Base-by-base conservation (phyloP, 73 alveolate species). In the Tetrahymena malaccensis region DNA sequence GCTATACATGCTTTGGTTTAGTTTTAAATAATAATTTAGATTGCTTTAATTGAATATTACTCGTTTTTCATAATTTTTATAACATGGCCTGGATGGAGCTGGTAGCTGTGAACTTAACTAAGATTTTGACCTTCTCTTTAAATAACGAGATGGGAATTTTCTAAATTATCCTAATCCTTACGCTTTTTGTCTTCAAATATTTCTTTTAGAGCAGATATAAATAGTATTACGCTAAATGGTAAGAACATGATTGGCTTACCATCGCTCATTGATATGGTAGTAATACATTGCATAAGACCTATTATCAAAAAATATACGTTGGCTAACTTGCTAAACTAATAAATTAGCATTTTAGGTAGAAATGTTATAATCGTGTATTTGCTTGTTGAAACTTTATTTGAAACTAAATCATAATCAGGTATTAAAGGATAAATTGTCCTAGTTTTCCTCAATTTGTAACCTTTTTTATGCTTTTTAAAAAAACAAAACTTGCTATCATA, bases 181-280 rank as follows among this genome's bases (percentile, higher is more conserved):
- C 99, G 96, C 94, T 97, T 96, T 93, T 95, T 96, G 97, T 98
- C 99, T 95, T 98, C 99, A 35, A 97, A 96, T 1, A 97, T 97
- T 70, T 98, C 99, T 57, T 98, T 97, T n/a, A 98, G 84, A 55
- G 98, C 97, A 21, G 99, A 97, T 34, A 98, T 94, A 33, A 84
- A 22, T 56, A 93, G 84, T 40, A 96, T 95, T 35, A 96, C 96
- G 16, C 96, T 84, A 33, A 96, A 43, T 19, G 96, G 96, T 37
- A 96, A 94, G 43, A 96, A 50, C 55, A 96, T 94, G 25, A 96
- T 96, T 21, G 98, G 97, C 31, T 94, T 35, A 0, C 97, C 97
- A 34, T 95, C 96, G 15, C 97, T 70, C 19, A 96, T 94, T 27
- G 98, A 97, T 55, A 97, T 96, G n/a, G 98, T 95, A 70, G 98